Base-by-base conservation (phyloP, 495 filamentous ascomycete species). In the Podospora australis region DNA sequence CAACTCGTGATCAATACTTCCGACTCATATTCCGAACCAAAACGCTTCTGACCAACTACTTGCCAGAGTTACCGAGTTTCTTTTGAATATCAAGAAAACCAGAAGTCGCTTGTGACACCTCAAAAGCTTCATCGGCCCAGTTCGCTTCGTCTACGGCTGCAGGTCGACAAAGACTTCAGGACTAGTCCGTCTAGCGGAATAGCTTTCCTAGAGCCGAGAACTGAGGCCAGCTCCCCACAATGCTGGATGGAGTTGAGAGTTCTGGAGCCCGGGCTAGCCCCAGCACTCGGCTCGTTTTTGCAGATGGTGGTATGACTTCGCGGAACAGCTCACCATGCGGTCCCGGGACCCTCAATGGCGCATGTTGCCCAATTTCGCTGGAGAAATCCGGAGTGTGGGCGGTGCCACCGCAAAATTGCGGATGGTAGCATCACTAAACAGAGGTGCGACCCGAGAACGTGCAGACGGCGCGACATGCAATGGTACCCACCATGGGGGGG, bases 401-500 rank as follows among this genome's bases (percentile, higher is more conserved):
- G n/a, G n/a, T n/a, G n/a, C n/a, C n/a, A n/a, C n/a, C 30, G 30
- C 17, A 4, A 4, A 32, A 17, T n/a, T 23, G n/a, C 7, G 23
- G n/a, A 19, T 29, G 16, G 21, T 25, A 11, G 34, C 24, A 45
- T 17, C 25, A 20, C 50, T 44, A 48, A 28, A 22, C 13, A 19
- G 13, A 35, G 20, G 26, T 43, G 40, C 30, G 21, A 49, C 51
- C 40, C 40, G 40, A 45, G 42, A 52, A 52, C 49, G 49, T 52
- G 49, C 49, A 48, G 45, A 7, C 34, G 46, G 41, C 39, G 51
- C 51, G 40, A 53, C 25, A 24, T 48, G 39, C 44, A 44, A 26
- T 44, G 38, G 39, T 32, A 35, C 39, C 40, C 34, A 25, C 19
- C 20, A 13, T 2, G 42, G 35, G n/a, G n/a, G n/a, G n/a, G n/a